Evolutionary conservation across 176 grass and related monocot species (phyloP).

Genomic region (Musa beccarii): DNA sequence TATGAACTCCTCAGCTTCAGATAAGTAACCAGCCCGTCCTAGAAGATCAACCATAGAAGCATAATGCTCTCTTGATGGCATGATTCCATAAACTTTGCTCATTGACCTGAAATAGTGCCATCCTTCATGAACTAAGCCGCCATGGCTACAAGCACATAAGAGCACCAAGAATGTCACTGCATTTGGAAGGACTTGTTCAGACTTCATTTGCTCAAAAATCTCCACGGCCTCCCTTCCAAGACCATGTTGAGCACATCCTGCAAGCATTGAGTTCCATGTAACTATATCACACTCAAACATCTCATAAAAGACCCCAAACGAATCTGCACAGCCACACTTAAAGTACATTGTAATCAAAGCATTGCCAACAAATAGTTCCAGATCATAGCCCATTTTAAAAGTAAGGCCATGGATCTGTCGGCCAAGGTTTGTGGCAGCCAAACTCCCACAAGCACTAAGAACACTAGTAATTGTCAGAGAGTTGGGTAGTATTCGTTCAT

Average conservation of each 20-base stretch:
- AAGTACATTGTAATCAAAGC: conserved; percentile 20
- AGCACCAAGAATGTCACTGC: conserved; percentile 17
- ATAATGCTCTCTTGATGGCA: conserved; percentile 14
- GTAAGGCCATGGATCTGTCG: conserved; percentile 6
- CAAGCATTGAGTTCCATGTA: conserved; percentile 13
- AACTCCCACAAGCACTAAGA: conserved; percentile 10
- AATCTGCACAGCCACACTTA: conserved; percentile 20
- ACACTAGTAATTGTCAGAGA: conserved; percentile 4
- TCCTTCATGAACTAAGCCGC: conserved; percentile 17
- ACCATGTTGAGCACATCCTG: conserved; percentile 16
- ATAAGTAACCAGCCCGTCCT: conserved; percentile 7
- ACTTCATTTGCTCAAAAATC: conserved; percentile 17
- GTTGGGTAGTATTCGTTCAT: not conserved
- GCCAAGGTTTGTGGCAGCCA: not conserved
- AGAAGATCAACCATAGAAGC: conserved; percentile 23
- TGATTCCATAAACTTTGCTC: conserved; percentile 6
- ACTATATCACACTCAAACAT: not conserved
- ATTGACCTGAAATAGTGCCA: conserved; percentile 6
- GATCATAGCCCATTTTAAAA: not conserved
- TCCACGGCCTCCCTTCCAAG: conserved; percentile 10
- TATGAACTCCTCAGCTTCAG: conserved; percentile 17
- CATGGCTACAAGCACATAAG: conserved; percentile 23
- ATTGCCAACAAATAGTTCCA: conserved; percentile 9
- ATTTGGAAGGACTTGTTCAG: conserved; percentile 10
- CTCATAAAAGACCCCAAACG: conserved; percentile 5